phyloP scores from a whole-genome alignment of 2,329 filamentous ascomycete species.

The Fusarium transvaalense region DNA sequence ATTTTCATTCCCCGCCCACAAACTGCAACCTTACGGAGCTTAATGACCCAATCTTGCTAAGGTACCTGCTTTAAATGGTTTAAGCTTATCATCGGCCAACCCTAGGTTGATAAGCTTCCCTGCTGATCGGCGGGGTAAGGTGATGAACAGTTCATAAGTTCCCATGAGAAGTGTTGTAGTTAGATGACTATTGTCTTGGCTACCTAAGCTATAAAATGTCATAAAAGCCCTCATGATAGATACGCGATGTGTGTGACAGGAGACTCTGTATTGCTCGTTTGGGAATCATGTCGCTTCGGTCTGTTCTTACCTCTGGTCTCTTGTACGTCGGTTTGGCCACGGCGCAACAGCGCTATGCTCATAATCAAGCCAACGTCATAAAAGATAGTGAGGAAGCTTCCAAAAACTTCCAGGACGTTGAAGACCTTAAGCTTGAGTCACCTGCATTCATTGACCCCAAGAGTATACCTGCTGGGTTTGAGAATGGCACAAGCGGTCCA shows the following conservation, averaged over 20 bases:
- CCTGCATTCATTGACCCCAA: conserved; percentile 45
- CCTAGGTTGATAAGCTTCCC: conserved; percentile 23
- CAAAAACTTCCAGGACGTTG: conserved; percentile 41
- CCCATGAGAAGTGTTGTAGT: background rate
- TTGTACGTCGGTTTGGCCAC: conserved; percentile 35
- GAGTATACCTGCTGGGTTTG: conserved; percentile 43
- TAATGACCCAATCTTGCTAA: conserved; percentile 3
- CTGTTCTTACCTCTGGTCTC: conserved; percentile 21
- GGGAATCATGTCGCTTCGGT: conserved; percentile 21
- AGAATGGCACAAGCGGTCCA: conserved; percentile 49
- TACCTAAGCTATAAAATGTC: conserved; percentile 24
- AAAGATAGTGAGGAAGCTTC: conserved; percentile 44
- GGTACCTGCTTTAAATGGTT: conserved; percentile 35
- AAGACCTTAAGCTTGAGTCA: conserved; percentile 42
- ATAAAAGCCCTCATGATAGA: background rate
- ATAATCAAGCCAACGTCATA: conserved; percentile 44
- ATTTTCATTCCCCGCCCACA: conserved; percentile 18
- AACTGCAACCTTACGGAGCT: conserved; percentile 15
- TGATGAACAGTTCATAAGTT: background rate
- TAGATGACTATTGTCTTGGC: background rate
- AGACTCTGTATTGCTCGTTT: background rate
- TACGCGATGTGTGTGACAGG: background rate
- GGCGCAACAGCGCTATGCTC: conserved; percentile 43
- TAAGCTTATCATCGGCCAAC: conserved; percentile 31
- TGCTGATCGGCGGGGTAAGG: conserved; percentile 24